Percentiles rank a stretch among this genome's conserved stretches.
Conservation (phyloP, 108 stramenopile species). For the Cyclotella cryptica region DNA sequence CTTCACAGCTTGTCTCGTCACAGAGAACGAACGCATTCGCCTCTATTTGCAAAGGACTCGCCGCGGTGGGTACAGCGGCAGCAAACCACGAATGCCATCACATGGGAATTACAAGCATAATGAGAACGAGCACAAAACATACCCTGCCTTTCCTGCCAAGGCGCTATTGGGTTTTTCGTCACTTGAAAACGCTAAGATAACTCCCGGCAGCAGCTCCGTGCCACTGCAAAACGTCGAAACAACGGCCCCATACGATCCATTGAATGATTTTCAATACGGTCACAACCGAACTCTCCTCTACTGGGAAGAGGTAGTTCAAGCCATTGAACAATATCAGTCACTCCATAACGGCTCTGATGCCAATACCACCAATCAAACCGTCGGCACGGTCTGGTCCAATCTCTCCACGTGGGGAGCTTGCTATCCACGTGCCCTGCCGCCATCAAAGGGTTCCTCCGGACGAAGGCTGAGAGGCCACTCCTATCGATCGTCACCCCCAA, state of each 20-base stretch:
- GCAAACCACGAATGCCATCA: too few species aligned
- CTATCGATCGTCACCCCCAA: not conserved
- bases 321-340: conserved; percentile 26
- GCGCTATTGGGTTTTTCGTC: too few species aligned
- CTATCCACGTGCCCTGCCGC: conserved; percentile 23
- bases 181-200: too few species aligned
- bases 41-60: too few species aligned
- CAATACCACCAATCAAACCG: not conserved
- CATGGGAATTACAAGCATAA: too few species aligned
- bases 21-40: too few species aligned
- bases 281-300: conserved; percentile 21
- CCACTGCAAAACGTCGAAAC: not conserved
- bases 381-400: conserved; percentile 17
- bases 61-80: too few species aligned
- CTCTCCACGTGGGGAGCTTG: conserved; percentile 33
- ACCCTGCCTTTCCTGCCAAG: too few species aligned
- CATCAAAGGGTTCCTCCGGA: conserved; percentile 1
- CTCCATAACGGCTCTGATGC: not conserved
- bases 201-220: not conserved
- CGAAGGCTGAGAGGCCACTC: not conserved
- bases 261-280: conserved; percentile 29
- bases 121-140: too few species aligned
- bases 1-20: too few species aligned
- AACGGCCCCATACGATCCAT: conserved; percentile 1
- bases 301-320: conserved; percentile 40